Conservation (phyloP, 2,329 filamentous ascomycete genomes). For the Nemania diffusa region DNA sequence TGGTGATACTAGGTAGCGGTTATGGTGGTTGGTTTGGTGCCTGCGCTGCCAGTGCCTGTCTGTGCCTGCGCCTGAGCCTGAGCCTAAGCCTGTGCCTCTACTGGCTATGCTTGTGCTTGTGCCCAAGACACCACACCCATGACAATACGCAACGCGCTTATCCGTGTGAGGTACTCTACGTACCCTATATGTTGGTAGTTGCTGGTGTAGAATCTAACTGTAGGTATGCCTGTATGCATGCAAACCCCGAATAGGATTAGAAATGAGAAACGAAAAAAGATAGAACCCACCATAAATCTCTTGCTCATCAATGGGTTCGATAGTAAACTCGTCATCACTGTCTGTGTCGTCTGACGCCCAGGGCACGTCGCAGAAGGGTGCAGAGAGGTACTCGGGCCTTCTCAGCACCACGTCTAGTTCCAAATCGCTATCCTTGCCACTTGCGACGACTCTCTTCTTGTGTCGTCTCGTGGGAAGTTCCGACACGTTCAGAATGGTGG, state of each 20-base stretch:
- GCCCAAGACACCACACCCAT: neutral
- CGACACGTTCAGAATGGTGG: slow-evolving; percentile 86
- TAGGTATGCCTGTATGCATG: neutral
- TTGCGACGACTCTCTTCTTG: slow-evolving; percentile 59
- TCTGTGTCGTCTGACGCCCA: slow-evolving; percentile 52
- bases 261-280: neutral
- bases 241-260: neutral
- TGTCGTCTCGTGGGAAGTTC: slow-evolving; percentile 85
- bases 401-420: slow-evolving; percentile 60
- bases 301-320: slow-evolving; percentile 93
- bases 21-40: neutral
- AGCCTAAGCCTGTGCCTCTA: no score
- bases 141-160: neutral
- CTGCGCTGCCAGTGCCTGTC: neutral
- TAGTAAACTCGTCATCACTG: slow-evolving; percentile 66
- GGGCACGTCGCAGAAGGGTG: slow-evolving; percentile 53
- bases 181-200: neutral
- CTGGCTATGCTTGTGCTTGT: neutral
- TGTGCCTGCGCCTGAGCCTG: neutral
- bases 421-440: slow-evolving; percentile 59
- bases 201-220: neutral
- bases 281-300: slow-evolving; percentile 84
- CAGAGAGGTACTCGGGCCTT: slow-evolving; percentile 57
- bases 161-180: neutral
- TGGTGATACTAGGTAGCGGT: neutral